Conservation (phyloP, 176 grass and related monocot species). For the Oryza coarctata region DNA sequence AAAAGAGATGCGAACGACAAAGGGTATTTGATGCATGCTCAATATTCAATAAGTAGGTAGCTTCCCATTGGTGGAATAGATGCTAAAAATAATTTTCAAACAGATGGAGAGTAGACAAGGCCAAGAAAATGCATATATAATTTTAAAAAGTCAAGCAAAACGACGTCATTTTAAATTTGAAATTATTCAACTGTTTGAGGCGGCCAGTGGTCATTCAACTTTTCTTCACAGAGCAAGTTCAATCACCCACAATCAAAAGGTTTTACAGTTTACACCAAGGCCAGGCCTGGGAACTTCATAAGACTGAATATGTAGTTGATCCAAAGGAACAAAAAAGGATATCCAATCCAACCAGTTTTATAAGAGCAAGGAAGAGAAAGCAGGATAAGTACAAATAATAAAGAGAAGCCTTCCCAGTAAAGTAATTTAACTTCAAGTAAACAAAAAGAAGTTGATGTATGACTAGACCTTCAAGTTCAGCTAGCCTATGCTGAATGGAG, state of each 20-base stretch:
- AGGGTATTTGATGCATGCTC: background rate
- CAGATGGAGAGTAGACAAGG: background rate
- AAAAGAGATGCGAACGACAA: slow-evolving; percentile 15
- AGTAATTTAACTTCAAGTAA: slow-evolving; percentile 24
- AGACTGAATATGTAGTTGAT: background rate
- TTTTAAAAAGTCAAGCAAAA: slow-evolving; percentile 20
- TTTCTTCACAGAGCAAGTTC: background rate
- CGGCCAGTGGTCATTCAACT: slow-evolving; percentile 1
- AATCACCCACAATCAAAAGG: slow-evolving; percentile 9
- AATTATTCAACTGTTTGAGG: background rate
- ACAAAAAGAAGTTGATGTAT: slow-evolving; percentile 24
- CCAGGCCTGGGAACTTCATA: background rate
- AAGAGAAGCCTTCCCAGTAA: slow-evolving; percentile 28
- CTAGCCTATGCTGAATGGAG: slow-evolving; percentile 77
- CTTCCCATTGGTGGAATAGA: background rate
- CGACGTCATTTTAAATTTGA: background rate
- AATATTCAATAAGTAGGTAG: background rate
- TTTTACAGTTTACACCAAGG: background rate
- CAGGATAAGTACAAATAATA: background rate
- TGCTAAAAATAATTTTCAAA: background rate
- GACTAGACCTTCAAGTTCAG: slow-evolving; percentile 94
- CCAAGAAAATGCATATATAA: background rate
- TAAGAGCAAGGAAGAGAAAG: slow-evolving; percentile 18
- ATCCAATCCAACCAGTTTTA: background rate
- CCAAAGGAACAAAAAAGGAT: background rate